These are phyloP conservation scores for Thuja plicata DNA, from an alignment of 83 land plant genomes.

Conservation along the genomic window DNA sequence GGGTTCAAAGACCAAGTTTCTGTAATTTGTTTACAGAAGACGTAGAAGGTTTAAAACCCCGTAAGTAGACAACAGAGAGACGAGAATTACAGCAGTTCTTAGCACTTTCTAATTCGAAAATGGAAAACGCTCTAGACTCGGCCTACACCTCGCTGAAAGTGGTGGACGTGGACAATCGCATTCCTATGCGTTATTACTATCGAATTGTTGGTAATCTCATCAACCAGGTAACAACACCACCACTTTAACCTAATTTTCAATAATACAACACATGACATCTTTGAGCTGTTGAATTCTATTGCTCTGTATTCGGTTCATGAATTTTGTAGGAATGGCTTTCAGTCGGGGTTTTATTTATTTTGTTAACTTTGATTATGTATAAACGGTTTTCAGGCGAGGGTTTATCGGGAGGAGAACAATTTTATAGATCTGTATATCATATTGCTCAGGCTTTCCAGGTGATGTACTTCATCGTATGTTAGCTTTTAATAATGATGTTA, in stretches of 20 bases:
- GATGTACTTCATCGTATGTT: neutral
- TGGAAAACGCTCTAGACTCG: neutral
- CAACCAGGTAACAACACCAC: constrained; percentile 52
- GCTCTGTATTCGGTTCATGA: neutral
- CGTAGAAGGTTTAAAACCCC: neutral
- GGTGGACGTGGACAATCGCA: constrained; percentile 73
- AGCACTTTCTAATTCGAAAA: neutral
- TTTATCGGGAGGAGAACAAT: constrained; percentile 79
- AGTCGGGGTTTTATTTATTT: constrained; percentile 63
- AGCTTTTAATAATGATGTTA: neutral
- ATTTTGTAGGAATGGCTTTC: neutral
- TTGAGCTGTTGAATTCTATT: neutral
- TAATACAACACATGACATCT: neutral
- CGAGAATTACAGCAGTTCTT: neutral
- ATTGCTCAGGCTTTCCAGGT: constrained; percentile 78
- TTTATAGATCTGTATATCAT: constrained; percentile 71
- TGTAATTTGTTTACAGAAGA: neutral
- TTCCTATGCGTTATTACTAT: constrained; percentile 68
- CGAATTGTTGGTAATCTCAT: constrained; percentile 78
- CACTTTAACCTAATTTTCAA: neutral
- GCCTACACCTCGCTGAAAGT: neutral
- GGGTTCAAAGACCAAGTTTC: too few species aligned
- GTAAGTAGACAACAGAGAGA: neutral
- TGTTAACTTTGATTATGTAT: neutral
- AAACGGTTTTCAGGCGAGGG: constrained; percentile 51